Conservation (phyloP, 495 filamentous ascomycete species). For the Paragyromitra xinjiangensis region DNA sequence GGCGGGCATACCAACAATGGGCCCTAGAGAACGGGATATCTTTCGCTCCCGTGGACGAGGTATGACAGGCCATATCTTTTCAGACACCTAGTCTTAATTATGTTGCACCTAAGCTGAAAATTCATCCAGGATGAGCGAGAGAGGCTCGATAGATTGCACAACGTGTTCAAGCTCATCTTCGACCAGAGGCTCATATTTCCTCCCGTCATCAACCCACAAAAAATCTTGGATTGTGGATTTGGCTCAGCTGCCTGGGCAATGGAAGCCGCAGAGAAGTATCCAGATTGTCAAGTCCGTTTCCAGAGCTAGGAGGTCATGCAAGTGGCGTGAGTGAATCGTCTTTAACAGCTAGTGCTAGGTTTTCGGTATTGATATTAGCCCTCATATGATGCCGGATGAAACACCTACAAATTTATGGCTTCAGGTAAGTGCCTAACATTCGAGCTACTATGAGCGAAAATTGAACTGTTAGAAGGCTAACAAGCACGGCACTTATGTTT, state of each 20-base stretch:
- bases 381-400: conserved; percentile 73
- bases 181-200: conserved; percentile 82
- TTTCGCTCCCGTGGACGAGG: conserved; percentile 86
- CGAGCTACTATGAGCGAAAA: background rate
- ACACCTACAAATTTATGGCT: conserved; percentile 54
- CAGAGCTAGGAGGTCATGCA: background rate
- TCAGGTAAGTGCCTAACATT: conserved; percentile 46
- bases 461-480: conserved; percentile 15
- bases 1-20: conserved; percentile 76
- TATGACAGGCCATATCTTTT: conserved; percentile 60
- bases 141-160: conserved; percentile 74
- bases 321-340: background rate
- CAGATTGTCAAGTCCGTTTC: conserved; percentile 74
- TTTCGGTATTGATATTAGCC: conserved; percentile 80
- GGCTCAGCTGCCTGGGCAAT: conserved; percentile 71
- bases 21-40: conserved; percentile 77
- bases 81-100: conserved; percentile 2
- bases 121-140: conserved; percentile 78
- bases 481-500: background rate
- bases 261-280: conserved; percentile 72
- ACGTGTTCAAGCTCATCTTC: conserved; percentile 75
- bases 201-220: conserved; percentile 69
- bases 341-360: conserved; percentile 65
- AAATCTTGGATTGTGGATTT: conserved; percentile 81
- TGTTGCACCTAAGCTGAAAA: conserved; percentile 40